A percentile compares a stretch with the other conserved stretches of the same genome.
phyloP scores from a whole-genome alignment of 305 asterid genomes.

The Solanum hybrid region DNA sequence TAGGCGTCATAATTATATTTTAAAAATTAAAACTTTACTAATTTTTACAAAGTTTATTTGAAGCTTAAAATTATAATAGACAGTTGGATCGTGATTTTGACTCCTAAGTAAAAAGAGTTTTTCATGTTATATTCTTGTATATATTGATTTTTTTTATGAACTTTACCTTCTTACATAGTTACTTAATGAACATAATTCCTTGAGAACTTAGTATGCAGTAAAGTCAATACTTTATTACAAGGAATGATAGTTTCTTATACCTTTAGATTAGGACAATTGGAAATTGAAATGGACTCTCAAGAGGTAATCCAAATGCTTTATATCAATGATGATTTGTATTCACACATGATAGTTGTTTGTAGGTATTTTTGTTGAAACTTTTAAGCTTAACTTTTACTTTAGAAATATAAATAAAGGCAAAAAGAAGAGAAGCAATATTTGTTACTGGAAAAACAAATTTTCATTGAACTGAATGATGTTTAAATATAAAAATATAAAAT shows the following conservation, averaged over 20 bases:
- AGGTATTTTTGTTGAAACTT: background rate
- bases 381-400: background rate
- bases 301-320: background rate
- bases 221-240: too few species aligned
- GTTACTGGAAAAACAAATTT: too few species aligned
- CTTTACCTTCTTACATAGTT: background rate
- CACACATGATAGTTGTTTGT: background rate
- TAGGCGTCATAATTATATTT: background rate
- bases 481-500: too few species aligned
- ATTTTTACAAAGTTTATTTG: background rate
- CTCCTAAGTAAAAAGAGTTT: background rate
- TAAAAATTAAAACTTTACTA: too few species aligned
- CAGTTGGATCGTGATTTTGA: background rate
- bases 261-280: background rate
- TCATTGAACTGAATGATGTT: background rate
- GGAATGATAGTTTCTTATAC: background rate
- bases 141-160: background rate
- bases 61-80: background rate
- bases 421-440: background rate
- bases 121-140: background rate
- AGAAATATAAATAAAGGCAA: background rate
- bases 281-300: background rate
- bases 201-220: background rate
- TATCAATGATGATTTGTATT: background rate
- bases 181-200: background rate